Evolutionary conservation across 257 asterid genomes (phyloP), one percentile per base, ranked within the genome.

Genomic region (Rehmannia glutinosa): DNA sequence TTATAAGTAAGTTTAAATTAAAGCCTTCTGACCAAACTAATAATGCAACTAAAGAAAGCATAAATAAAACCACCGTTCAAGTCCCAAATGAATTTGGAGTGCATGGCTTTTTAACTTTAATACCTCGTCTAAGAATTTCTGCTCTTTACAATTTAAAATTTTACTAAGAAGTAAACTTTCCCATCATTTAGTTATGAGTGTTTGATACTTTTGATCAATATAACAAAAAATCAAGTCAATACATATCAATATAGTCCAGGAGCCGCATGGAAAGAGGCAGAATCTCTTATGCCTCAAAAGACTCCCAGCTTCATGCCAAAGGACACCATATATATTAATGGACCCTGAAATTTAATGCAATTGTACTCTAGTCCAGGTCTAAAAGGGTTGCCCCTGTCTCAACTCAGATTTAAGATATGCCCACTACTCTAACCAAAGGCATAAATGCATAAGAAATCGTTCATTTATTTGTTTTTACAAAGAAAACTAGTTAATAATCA

Each of bases 1-100:
- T 38, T 54, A 61, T 79, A 27, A 79, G 76, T 13, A 17, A n/a
- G 33, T 54, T 42, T 20, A 77, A 15, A 64, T 35, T 43, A 47
- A 21, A 17, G 46, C 23, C 11, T 11, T 7, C 8, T 36, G 12
- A 47, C 21, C 32, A 35, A 54, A 65, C 24, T 42, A 68, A 41
- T 3, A 45, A 59, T 51, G 53, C 54, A 60, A 73, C 39, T 30
- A 6, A 45, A 63, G 60, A 39, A 46, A 45, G n/a, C 51, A 8
- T 9, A 49, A 54, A 43, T 23, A 43, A 73, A 66, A 51, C 69
- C 53, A 45, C 24, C 3, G 9, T 5, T 23, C 1, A n/a, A 43
- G 17, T 13, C 23, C 54, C 54, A 61, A 67, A 42, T 7, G 43
- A 36, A 20, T 35, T 43, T 12, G 19, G 42, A 27, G 19, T 20